Base-by-base conservation (phyloP, 768 basidiomycete genomes). In the Psilocybe subaeruginosa region DNA sequence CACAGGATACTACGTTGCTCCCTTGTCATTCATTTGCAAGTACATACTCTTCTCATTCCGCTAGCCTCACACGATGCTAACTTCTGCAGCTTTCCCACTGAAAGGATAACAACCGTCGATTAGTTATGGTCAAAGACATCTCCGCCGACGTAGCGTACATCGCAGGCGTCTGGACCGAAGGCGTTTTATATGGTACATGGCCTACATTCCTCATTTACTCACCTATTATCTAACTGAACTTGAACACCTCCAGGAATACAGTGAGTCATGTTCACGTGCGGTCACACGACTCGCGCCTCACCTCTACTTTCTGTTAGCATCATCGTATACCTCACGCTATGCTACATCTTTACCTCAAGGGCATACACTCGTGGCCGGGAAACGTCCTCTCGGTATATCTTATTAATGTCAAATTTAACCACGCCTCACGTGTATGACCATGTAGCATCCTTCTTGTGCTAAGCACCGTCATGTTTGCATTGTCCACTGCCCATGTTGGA, bases 131-230 rank as follows among this genome's bases (percentile, higher is more conserved):
- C 19, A 59, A 68, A 45, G 72, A 73, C 57, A 69, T 73, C 39
- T 61, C 69, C 45, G 69, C 70, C 4, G 70, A 72, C 59, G 72
- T 72, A 39, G 68, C 70, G 8, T 73, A 73, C 59, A 69, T 73
- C 29, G 69, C 67, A n/a, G 72, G 70, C 11, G 65, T 73, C n/a
- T 73, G 72, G 72, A 64, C 68, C 33, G 70, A 73, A 56, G 72
- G 69, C 14, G 67, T 73, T 27, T 43, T 73, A 11, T 73, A 72
- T 54, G 72, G 72, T 68, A 56, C 39, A 68, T 49, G 7, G 14
- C 4, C 47, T 4, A 48, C 19, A 6, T 41, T 16, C n/a, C 30
- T 52, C 56, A n/a, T 14, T 17, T 19, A 31, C 17, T 17, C 41
- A 14, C 56, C 12, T 23, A 27, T 6, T 11, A 14, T 48, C 14